Base-by-base conservation (phyloP, 768 basidiomycete genomes). In the Podaxis sp. region DNA sequence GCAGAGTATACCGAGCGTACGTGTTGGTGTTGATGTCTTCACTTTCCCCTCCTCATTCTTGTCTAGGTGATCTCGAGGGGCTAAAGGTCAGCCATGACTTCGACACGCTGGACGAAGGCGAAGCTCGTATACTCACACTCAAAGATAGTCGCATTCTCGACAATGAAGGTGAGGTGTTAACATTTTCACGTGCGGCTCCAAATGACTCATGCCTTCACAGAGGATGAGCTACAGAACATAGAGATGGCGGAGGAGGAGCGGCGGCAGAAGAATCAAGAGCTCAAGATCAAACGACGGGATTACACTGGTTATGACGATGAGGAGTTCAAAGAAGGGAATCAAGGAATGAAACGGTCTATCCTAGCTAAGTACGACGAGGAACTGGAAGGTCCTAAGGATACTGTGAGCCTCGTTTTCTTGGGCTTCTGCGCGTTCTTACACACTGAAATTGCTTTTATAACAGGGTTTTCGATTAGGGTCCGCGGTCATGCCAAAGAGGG, bases 271-370 rank as follows among this genome's bases (percentile, higher is more conserved):
- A 88, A 89, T 38, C 78, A 86, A 55, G 92, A 95, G 49, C 76
- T 91, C 54, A 96, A 97, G 76, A 93, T 90, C 50, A 94, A 96
- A 78, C 88, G 84, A 61, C 86, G 85, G 25, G 90, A 92, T 70
- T 98, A 98, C 71, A 95, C 93, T 0, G 96, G 96, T 15, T 96
- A 93, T 72, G 96, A 99, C 68, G 96, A 98, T 68, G 95, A 96
- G 4, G 97, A 98, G 70, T 98, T 98, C 66, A 79, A 74, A 2
- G 84, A 85, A 24, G 91, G 87, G 24, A 82, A 79, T 51, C 86
- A 83, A 56, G 93, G 91, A n/a, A 81, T 88, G 81, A 95, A 93
- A 71, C 84, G 87, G 27, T 83, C 91, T 29, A 80, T 98, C 36
- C 76, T 99, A 57, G 83, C 91, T 19, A 98, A 98, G 74, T 98